Base-by-base conservation (phyloP, 1,284 basidiomycete species). In the Tetrapyrgos nigripes region DNA sequence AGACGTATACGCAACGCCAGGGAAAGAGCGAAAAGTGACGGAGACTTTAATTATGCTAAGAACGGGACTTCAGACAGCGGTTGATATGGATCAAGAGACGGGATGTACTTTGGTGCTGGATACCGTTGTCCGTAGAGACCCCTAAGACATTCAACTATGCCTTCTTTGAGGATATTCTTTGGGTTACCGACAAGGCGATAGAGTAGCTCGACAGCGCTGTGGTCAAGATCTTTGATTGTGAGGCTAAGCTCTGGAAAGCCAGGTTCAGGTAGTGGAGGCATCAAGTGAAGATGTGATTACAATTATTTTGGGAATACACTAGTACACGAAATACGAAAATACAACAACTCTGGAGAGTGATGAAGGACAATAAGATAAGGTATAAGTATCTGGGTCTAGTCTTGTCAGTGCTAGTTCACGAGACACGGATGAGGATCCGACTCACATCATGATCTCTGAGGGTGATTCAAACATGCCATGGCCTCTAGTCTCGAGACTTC, bases 1-100 rank as follows among this genome's bases (percentile, higher is more conserved):
- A 47, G 69, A 78, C 0, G 88, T 87, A 70, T 88, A 79, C 28
- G 89, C 89, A 13, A 89, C 83, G 44, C 89, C 89, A 14, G 79
- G 76, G 83, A 91, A 89, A 33, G 81, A 71, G 17, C 86, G 80
- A 40, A 89, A 76, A 54, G 88, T 78, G 50, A 90, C 79, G 1
- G 74, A 68, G 60, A 91, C 80, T 28, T 74, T 72, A 57, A 81
- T 61, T 2, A 90, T 83, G 57, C 87, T 89, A 64, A 13, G 56
- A 17, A 40, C 24, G 10, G 24, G 28, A 14, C 9, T 49, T 11
- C 10, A 33, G 13, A 43, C 37, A 21, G 24, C 24, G 51, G 4
- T 31, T 4, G 31, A 19, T 17, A 28, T 17, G 24, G 46, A 26
- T 48, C 21, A 14, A 21, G 13, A 23, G 8, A 6, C 14, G 27